A percentile compares a stretch with the other conserved stretches of the same genome.
phyloP scores from a whole-genome alignment of 2,329 filamentous ascomycete species.

The Colletotrichum sp. region DNA sequence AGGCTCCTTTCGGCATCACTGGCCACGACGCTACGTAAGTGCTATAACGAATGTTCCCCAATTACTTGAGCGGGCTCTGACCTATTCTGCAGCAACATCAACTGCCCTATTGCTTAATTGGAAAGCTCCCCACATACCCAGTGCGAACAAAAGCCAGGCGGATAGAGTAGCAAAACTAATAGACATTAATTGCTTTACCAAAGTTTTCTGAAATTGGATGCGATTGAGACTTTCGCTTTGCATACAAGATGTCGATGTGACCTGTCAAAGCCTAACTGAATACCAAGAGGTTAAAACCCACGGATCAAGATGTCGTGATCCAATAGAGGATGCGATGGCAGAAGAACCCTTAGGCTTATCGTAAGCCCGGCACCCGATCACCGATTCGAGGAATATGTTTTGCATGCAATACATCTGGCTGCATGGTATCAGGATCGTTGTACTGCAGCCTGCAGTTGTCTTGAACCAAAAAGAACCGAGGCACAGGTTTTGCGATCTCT shows the following conservation, averaged over 20 bases:
- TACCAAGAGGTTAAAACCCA: background rate
- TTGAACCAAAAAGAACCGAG: background rate
- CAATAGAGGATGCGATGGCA: background rate
- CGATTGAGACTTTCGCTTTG: background rate
- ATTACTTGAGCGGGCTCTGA: background rate
- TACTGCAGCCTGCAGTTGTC: background rate
- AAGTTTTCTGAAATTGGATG: background rate
- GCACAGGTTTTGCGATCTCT: background rate
- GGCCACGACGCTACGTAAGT: background rate
- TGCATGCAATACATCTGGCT: background rate
- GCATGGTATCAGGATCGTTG: background rate
- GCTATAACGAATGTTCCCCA: too few species aligned
- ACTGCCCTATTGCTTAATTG: constrained; percentile 1
- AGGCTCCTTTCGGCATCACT: background rate
- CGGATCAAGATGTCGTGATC: background rate
- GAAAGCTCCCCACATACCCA: background rate
- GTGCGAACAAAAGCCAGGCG: background rate
- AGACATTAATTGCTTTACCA: background rate
- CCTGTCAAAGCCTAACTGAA: background rate
- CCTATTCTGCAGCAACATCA: background rate
- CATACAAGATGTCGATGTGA: background rate
- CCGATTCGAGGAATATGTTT: background rate
- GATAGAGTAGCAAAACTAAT: background rate
- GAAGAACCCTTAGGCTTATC: background rate
- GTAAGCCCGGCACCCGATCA: background rate